phyloP scores from a whole-genome alignment of 2,329 filamentous ascomycete species.

The Juglanconis sp. region DNA sequence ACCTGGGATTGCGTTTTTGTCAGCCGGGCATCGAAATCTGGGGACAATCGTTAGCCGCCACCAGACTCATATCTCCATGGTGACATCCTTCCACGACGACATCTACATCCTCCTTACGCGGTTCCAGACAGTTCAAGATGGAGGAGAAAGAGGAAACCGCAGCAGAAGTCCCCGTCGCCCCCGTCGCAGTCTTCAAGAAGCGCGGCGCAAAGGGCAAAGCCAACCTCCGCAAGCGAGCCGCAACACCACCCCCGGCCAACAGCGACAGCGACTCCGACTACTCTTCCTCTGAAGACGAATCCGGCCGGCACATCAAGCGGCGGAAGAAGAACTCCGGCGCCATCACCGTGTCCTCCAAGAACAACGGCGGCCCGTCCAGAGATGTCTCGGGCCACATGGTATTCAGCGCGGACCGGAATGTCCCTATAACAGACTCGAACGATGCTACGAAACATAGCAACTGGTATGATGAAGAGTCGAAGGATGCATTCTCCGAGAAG shows the following conservation, averaged over 20 bases:
- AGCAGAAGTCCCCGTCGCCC: constrained; percentile 32
- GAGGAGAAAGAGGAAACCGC: background rate
- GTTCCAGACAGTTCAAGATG: background rate
- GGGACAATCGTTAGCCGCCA: too few species aligned
- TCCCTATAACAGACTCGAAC: constrained; percentile 65
- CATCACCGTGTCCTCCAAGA: constrained; percentile 63
- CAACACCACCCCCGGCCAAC: constrained; percentile 67
- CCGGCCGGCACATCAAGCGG: constrained; percentile 75
- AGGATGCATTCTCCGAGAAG: constrained; percentile 44
- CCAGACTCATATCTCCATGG: too few species aligned
- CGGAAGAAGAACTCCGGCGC: constrained; percentile 65
- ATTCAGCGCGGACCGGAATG: constrained; percentile 58
- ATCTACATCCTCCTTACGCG: background rate
- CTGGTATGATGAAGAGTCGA: constrained; percentile 78
- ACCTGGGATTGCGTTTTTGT: background rate
- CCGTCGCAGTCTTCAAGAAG: constrained; percentile 79
- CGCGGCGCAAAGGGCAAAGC: constrained; percentile 72
- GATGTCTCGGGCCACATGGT: constrained; percentile 37
- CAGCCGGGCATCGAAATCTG: too few species aligned
- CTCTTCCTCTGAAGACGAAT: constrained; percentile 73
- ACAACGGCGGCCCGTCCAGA: constrained; percentile 31
- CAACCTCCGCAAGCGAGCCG: constrained; percentile 75
- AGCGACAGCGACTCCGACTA: constrained; percentile 51
- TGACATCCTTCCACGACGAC: background rate
- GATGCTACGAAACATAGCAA: constrained; percentile 87